Percentiles rank a stretch among this genome's conserved stretches.
Conservation (phyloP, 805 yeast genomes). For the Spathaspora passalidarum region DNA sequence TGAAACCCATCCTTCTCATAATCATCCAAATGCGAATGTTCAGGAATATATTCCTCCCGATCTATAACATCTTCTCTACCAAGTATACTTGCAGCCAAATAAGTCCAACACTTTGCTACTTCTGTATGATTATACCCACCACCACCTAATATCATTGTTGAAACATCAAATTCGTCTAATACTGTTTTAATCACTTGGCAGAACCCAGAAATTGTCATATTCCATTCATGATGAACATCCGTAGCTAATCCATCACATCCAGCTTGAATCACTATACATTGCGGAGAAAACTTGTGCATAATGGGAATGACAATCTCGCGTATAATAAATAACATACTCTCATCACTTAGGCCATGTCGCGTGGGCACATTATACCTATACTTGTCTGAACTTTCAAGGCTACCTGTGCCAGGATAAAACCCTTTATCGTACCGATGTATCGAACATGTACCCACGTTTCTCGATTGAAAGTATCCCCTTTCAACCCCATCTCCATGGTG, state of each 20-base stretch:
- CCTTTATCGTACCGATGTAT: slow-evolving; percentile 64
- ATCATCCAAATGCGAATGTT: slow-evolving; percentile 41
- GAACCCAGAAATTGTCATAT: slow-evolving; percentile 53
- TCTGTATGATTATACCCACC: slow-evolving; percentile 71
- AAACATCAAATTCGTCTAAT: slow-evolving; percentile 19
- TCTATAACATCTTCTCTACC: slow-evolving; percentile 13
- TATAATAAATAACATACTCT: slow-evolving; percentile 33
- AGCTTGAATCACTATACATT: slow-evolving; percentile 58
- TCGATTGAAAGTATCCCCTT: slow-evolving; percentile 54
- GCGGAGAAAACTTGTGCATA: slow-evolving; percentile 38
- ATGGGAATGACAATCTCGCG: slow-evolving; percentile 44
- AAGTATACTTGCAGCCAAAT: slow-evolving; percentile 28
- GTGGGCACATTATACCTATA: slow-evolving; percentile 50
- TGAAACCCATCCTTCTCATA: slow-evolving; percentile 44
- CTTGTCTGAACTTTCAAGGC: slow-evolving; percentile 31
- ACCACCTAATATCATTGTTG: slow-evolving; percentile 61
- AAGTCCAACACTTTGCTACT: slow-evolving; percentile 60
- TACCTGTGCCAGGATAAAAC: slow-evolving; percentile 74
- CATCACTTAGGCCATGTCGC: slow-evolving; percentile 53
- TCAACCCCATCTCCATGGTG: slow-evolving; percentile 86
- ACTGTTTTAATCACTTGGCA: slow-evolving; percentile 33
- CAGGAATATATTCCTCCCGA: slow-evolving; percentile 50
- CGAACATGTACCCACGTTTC: slow-evolving; percentile 58
- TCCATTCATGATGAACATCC: slow-evolving; percentile 68
- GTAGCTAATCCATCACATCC: slow-evolving; percentile 75